phyloP scores from a whole-genome alignment of 1,284 basidiomycete species.

The Fomitopsis schrenkii region DNA sequence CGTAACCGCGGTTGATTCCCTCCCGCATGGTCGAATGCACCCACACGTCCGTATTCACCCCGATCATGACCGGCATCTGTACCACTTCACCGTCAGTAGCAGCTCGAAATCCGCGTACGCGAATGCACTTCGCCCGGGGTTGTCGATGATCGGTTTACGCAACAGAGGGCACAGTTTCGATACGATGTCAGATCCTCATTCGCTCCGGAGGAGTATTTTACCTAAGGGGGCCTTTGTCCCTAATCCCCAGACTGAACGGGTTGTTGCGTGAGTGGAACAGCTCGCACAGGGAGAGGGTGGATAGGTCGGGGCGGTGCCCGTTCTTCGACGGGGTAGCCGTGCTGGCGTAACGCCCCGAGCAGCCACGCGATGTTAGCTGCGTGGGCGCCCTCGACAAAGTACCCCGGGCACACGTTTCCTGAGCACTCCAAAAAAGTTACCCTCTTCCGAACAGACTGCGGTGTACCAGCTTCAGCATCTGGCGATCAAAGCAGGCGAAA shows the following conservation, averaged over 20 bases:
- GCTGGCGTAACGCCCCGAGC: slow-evolving; percentile 3
- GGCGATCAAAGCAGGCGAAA: not conserved
- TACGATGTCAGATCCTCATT: slow-evolving; percentile 8
- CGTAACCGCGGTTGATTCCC: slow-evolving; percentile 6
- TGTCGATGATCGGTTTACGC: slow-evolving; percentile 8
- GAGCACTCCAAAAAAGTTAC: not conserved
- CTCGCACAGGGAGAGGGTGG: slow-evolving; percentile 7
- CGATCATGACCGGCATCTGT: slow-evolving; percentile 2
- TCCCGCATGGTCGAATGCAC: slow-evolving; percentile 10
- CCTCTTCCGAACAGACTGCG: slow-evolving; percentile 7
- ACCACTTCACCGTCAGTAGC: slow-evolving; percentile 6
- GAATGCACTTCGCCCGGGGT: slow-evolving; percentile 7
- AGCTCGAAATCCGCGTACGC: slow-evolving; percentile 9
- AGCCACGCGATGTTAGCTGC: slow-evolving; percentile 2
- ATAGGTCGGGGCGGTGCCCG: slow-evolving; percentile 8
- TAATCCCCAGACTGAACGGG: slow-evolving; percentile 3
- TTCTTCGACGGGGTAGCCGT: slow-evolving; percentile 7
- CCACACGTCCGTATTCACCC: slow-evolving; percentile 10
- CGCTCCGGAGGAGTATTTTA: slow-evolving; percentile 5
- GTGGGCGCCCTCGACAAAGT: slow-evolving; percentile 1
- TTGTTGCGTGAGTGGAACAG: slow-evolving; percentile 5
- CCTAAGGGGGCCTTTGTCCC: slow-evolving; percentile 4
- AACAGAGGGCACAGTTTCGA: not conserved
- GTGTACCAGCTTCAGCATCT: not conserved
- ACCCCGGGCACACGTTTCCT: not conserved